Evolutionary conservation across 2,329 filamentous ascomycete species (phyloP), one percentile per base, ranked within the genome.

Genomic region (Teratosphaeria nubilosa): DNA sequence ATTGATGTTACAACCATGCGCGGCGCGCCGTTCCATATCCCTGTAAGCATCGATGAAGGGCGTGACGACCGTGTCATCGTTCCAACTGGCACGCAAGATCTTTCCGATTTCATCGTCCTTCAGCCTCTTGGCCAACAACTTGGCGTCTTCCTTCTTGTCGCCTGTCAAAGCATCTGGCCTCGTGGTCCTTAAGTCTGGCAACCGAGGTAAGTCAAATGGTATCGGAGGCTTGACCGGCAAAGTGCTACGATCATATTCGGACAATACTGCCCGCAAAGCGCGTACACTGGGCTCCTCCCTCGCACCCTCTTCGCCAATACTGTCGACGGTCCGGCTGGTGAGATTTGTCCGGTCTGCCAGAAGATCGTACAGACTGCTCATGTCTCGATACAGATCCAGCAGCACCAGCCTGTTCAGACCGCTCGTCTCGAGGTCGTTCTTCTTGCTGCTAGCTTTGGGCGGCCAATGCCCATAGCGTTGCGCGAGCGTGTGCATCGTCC

Each of bases 201-300:
- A 74, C 63, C 86, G 82, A 2, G 94, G 92, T 4, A 90, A 78
- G 69, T 97, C 92, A 68, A 92, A 97, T 0, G 94, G 92, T 57
- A 97, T 85, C 0, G 92, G 90, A 0, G 94, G 94, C 59, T 92
- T 83, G 0, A 97, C 91, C 0, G 94, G 94, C 1, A 92, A 90
- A 14, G 86, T 89, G 9, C 88, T 92, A 60, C 87, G 84, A 70
- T 99, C 94, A 68, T 91, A 96, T 73, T 97, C 92, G 64, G 83
- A 86, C 62, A 96, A 79, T 13, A 96, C 82, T 62, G 85, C 86
- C 56, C 92, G 85, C 52, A 97, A 77, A 1, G 88, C 90, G 45
- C 85, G 81, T 27, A 84, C 78, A 11, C 83, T 80, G 25, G 86
- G 81, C 60, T 87, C 83, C 24, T 80, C 77, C 13, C 76, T 73